Percentiles rank a stretch among this genome's conserved stretches.
Conservation (phyloP, 371 early-diverging fungal genomes). For the Cokeromyces recurvatus region DNA sequence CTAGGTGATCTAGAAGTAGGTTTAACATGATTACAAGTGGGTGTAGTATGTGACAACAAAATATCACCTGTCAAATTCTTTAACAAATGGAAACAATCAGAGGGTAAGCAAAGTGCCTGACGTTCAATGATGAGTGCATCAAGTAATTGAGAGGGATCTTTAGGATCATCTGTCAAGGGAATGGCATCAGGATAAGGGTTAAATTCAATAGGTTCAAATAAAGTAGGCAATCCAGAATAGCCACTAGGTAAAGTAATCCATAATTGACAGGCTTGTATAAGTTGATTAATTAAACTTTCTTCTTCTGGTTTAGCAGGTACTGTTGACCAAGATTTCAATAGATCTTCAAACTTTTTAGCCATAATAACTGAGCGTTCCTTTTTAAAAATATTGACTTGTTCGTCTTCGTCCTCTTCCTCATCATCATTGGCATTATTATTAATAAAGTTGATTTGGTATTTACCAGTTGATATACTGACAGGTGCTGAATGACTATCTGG, state of each 20-base stretch:
- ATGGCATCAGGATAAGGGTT: slow-evolving; percentile 60
- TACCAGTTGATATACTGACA: slow-evolving; percentile 18
- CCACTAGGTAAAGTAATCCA: slow-evolving; percentile 42
- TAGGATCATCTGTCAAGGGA: slow-evolving; percentile 52
- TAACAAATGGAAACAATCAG: slow-evolving; percentile 62
- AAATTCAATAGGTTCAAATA: slow-evolving; percentile 47
- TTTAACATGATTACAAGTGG: slow-evolving; percentile 69
- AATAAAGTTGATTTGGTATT: slow-evolving; percentile 25
- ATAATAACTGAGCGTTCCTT: slow-evolving; percentile 9
- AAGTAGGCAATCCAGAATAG: slow-evolving; percentile 31
- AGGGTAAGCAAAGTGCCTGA: slow-evolving; percentile 57
- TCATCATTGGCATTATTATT: slow-evolving; percentile 4
- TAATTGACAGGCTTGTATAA: slow-evolving; percentile 28
- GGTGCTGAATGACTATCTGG: slow-evolving; percentile 1
- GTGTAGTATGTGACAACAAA: slow-evolving; percentile 67
- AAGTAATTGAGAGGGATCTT: slow-evolving; percentile 57
- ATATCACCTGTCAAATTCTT: slow-evolving; percentile 69
- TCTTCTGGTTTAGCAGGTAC: not conserved
- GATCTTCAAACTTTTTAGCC: slow-evolving; percentile 10
- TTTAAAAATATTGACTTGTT: not conserved
- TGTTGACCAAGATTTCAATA: not conserved
- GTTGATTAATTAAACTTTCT: slow-evolving; percentile 9
- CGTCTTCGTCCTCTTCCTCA: slow-evolving; percentile 1
- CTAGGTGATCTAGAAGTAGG: slow-evolving; percentile 62
- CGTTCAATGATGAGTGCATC: slow-evolving; percentile 59